A percentile compares a stretch with the other conserved stretches of the same genome.
These are phyloP conservation scores for Fusarium sp. DNA, from an alignment of 2,329 filamentous ascomycete species.

Conservation along the genomic window DNA sequence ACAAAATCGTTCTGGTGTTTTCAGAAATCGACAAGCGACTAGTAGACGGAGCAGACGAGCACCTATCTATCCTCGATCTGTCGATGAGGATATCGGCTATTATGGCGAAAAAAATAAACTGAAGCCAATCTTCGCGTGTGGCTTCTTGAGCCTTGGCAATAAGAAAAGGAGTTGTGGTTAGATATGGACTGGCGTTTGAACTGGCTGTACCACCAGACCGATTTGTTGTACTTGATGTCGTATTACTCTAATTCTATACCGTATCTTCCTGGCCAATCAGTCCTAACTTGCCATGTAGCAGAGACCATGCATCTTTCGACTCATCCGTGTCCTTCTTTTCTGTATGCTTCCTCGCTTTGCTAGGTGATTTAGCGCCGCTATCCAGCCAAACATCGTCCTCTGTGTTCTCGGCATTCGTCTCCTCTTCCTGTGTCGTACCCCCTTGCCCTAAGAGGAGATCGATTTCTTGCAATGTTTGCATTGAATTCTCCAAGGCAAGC, in stretches of 20 bases:
- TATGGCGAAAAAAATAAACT: slow-evolving; percentile 60
- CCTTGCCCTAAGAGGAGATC: slow-evolving; percentile 59
- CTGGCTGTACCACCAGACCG: slow-evolving; percentile 32
- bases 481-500: slow-evolving; percentile 64
- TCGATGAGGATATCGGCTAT: slow-evolving; percentile 83
- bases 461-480: slow-evolving; percentile 61
- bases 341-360: slow-evolving; percentile 42
- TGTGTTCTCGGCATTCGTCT: slow-evolving; percentile 34
- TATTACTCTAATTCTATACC: slow-evolving; percentile 29
- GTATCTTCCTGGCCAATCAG: slow-evolving; percentile 57
- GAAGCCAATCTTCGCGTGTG: neutral
- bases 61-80: slow-evolving; percentile 88
- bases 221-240: slow-evolving; percentile 26
- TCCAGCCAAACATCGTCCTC: slow-evolving; percentile 53
- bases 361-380: slow-evolving; percentile 42
- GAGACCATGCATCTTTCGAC: slow-evolving; percentile 60
- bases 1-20: slow-evolving; percentile 87
- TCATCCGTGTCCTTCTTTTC: slow-evolving; percentile 42
- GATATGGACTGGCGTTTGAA: slow-evolving; percentile 41
- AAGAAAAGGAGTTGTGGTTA: slow-evolving; percentile 41
- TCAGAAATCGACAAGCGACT: slow-evolving; percentile 95
- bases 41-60: slow-evolving; percentile 94
- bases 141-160: slow-evolving; percentile 16
- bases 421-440: slow-evolving; percentile 40
- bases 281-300: slow-evolving; percentile 64